Percentiles rank a stretch among this genome's conserved stretches.
phyloP scores from a whole-genome alignment of 164 flowering plant species.

The Berberis vulgaris region DNA sequence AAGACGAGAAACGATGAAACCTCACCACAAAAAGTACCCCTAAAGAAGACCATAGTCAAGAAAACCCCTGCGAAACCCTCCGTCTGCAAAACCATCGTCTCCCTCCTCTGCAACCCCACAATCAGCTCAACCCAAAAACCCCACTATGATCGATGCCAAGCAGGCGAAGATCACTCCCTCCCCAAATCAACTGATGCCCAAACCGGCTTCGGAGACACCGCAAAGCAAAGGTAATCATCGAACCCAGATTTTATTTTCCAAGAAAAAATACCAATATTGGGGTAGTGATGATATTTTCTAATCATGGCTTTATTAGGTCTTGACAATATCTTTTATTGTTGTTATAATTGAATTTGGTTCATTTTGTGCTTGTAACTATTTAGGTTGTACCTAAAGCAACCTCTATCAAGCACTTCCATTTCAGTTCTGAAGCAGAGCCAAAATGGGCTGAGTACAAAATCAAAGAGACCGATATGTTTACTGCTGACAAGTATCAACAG shows the following conservation, averaged over 20 bases:
- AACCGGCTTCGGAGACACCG: background rate
- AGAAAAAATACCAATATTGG: no score
- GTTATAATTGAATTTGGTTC: no score
- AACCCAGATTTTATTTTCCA: background rate
- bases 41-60: background rate
- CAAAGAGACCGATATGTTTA: constrained; percentile 91
- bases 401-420: constrained; percentile 46
- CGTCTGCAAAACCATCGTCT: background rate
- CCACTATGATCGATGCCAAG: no score
- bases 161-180: no score
- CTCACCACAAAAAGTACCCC: background rate
- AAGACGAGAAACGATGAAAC: background rate
- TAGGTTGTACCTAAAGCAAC: constrained; percentile 84
- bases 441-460: constrained; percentile 97
- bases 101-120: no score
- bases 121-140: no score
- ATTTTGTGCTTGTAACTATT: no score
- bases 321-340: no score
- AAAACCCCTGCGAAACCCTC: background rate
- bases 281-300: no score
- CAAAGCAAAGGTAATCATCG: background rate
- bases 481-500: constrained; percentile 95
- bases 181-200: background rate
- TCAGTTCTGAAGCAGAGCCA: constrained; percentile 39
- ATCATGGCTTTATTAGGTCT: no score